phyloP scores from a whole-genome alignment of 441 rosid species.

The Euphorbia celastroides region DNA sequence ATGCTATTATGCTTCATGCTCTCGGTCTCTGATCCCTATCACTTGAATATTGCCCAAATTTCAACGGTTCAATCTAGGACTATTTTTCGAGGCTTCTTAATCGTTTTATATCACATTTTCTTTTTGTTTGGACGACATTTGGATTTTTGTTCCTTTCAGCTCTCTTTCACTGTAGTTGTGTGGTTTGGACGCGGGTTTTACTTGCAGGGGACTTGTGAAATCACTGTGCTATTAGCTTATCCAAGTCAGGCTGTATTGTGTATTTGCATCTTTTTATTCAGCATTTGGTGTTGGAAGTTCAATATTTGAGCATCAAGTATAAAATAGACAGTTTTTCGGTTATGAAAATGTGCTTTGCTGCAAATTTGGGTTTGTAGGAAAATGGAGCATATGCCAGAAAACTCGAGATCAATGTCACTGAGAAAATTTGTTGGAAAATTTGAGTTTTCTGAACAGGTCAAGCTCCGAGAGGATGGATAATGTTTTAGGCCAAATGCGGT shows the following conservation, averaged over 20 bases:
- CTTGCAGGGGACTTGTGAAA: background rate
- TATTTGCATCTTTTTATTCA: background rate
- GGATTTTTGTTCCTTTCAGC: background rate
- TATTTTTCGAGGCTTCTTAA: background rate
- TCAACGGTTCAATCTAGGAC: background rate
- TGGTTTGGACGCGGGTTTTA: background rate
- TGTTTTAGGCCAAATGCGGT: too few relatives aligned
- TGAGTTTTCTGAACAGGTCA: too few relatives aligned
- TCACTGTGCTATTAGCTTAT: background rate
- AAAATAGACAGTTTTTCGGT: background rate
- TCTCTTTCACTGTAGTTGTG: background rate
- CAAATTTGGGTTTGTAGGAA: too few relatives aligned
- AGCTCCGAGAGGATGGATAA: too few relatives aligned
- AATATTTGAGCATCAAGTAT: background rate
- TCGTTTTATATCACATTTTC: background rate
- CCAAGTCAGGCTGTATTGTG: background rate
- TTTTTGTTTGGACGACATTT: background rate
- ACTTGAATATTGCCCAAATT: background rate
- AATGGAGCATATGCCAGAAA: too few relatives aligned
- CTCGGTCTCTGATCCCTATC: conserved; percentile 46
- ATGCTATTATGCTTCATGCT: conserved; percentile 81
- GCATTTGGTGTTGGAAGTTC: background rate
- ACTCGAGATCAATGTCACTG: too few relatives aligned
- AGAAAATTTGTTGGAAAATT: too few relatives aligned
- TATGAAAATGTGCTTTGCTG: too few relatives aligned